These are phyloP conservation scores for Diaporthe sp. DNA, from an alignment of 2,329 filamentous ascomycete species.

Conservation along the genomic window DNA sequence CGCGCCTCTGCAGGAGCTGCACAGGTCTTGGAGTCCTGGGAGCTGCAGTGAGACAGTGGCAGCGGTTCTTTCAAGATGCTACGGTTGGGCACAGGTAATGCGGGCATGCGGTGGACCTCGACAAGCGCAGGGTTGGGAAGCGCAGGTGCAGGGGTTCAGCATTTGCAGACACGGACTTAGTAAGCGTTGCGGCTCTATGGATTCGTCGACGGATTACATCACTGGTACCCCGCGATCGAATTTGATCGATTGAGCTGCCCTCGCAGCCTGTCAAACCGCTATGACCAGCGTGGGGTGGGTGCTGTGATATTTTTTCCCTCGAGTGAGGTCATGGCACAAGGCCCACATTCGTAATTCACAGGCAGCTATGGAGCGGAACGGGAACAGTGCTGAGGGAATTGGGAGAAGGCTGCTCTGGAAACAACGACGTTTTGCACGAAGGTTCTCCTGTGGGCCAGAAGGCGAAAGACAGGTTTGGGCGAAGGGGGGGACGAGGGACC, in stretches of 20 bases:
- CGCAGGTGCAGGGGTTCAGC: conserved; percentile 8
- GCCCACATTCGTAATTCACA: not conserved
- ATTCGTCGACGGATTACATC: conserved; percentile 14
- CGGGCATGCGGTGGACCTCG: not conserved
- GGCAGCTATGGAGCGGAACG: not conserved
- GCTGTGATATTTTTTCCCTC: conserved; percentile 15
- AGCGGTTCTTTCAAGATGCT: not conserved
- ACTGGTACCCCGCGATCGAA: conserved; percentile 31
- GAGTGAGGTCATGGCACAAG: conserved; percentile 22
- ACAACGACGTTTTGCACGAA: conserved; percentile 28
- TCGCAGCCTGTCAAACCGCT: not conserved
- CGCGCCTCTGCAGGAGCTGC: not conserved
- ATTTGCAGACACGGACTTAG: not conserved
- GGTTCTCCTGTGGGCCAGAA: conserved; percentile 33
- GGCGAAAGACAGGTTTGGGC: conserved; percentile 22
- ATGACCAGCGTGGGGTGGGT: conserved; percentile 14
- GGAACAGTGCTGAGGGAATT: not conserved
- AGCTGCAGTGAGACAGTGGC: conserved; percentile 3
- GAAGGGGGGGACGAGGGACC: not conserved
- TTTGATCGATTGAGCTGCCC: conserved; percentile 17
- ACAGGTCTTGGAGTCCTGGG: not conserved
- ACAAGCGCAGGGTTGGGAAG: not conserved
- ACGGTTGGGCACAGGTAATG: not conserved
- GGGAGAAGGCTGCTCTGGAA: conserved; percentile 10
- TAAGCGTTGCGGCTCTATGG: conserved; percentile 28